Base-by-base conservation (phyloP, 2,329 filamentous ascomycete species). In the Aureobasidium sp. region DNA sequence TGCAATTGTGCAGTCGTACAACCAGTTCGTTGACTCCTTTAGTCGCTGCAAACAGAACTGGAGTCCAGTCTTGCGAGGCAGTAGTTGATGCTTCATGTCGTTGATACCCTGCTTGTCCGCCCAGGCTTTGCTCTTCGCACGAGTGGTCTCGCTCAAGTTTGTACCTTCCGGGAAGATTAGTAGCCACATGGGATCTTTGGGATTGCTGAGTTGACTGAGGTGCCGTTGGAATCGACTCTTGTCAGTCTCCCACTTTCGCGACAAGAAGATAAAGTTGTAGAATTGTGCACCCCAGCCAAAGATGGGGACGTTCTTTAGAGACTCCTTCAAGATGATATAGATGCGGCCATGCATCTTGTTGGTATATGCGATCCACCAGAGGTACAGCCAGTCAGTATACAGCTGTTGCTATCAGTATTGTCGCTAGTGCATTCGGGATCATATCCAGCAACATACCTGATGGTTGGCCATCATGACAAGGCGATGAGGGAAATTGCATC, bases 261-360 rank as follows among this genome's bases (percentile, higher is more conserved):
- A 88, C 78, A 95, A 85, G 75, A 94, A 94, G 70, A 95, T 90
- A 78, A 94, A 95, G 66, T 89, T 85, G 72, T 89, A 91, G 70
- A 93, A 90, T 75, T 87, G 85, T 80, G 91, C 91, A 19, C 88
- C 89, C 69, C 83, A 84, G 1, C 90, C 90, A 19, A 93, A 80
- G 49, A 94, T 74, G 1, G 90, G 90, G 22, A 95, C 86, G 68
- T 85, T 88, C 71, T 89, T 90, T 63, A 95, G 81, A 2, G 89
- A 91, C 71, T 95, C 89, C 71, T 95, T 95, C 63, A 95, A 81
- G 69, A 96, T 93, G 72, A 96, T 96, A 77, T 90, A 95, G 67
- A 96, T 80, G 71, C 92, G 88, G 11, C 91, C 91, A 70, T 94
- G 89, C 84, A 90, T 90, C 45, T 66, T 63, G 47, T 86, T 85